Conservation (phyloP, 225 moss, liverwort and hornwort genomes). For the Physcomitrellopsis africana region DNA sequence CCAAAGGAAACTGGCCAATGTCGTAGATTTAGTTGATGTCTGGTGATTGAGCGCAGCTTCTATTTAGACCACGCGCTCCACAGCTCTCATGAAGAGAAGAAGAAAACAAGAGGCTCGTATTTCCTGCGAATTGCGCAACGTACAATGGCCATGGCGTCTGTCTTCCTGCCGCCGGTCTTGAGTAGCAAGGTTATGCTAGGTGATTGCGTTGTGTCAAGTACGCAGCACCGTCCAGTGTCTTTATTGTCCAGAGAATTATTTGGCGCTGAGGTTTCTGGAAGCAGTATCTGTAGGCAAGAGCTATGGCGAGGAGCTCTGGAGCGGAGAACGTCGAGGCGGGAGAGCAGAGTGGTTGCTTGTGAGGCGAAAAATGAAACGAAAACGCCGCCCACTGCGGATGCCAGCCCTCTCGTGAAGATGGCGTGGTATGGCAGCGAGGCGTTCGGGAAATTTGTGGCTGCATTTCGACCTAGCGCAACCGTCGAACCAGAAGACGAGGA, state of each 20-base stretch:
- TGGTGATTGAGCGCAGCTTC: no score
- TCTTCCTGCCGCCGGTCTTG: constrained; percentile 11
- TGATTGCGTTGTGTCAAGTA: background rate
- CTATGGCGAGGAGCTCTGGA: constrained; percentile 16
- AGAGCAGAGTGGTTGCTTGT: constrained; percentile 26
- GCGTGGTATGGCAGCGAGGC: constrained; percentile 97
- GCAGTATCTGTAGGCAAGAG: background rate
- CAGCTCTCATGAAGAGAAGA: background rate
- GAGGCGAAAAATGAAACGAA: constrained; percentile 45
- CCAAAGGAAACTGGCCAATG: no score
- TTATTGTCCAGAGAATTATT: constrained; percentile 3
- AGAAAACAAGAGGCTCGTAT: background rate
- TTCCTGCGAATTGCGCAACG: background rate
- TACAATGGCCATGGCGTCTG: constrained; percentile 31
- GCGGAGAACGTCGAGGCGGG: background rate
- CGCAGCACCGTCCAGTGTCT: background rate
- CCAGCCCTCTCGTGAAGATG: constrained; percentile 80
- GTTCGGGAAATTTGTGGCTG: constrained; percentile 83
- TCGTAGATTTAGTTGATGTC: no score
- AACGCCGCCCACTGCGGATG: constrained; percentile 89
- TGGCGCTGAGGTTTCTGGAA: constrained; percentile 10
- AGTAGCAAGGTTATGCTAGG: background rate
- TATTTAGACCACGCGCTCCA: no score
- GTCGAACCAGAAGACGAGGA: constrained; percentile 46
- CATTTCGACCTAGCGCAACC: constrained; percentile 62